Evolutionary conservation across 1,284 basidiomycete genomes (phyloP), one percentile per base, ranked within the genome.

Genomic region (Trametes hirsuta): DNA sequence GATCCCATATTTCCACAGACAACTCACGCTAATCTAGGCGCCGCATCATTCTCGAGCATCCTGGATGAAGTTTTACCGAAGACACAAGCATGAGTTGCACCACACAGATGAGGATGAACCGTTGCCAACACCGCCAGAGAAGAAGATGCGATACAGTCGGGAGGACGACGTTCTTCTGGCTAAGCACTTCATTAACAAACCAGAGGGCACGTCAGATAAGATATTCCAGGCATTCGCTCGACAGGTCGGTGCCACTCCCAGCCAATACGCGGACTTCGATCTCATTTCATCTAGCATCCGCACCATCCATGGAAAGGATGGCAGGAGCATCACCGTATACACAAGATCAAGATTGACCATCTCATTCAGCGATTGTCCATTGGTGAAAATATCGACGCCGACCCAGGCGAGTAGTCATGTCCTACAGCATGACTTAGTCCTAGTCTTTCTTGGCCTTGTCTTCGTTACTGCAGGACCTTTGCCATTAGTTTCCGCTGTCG

Each of bases 241-340:
- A 61, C 59, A 78, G 75, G 90, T 91, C 60, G 62, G 83, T 62
- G 30, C 8, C 48, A 42, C 41, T 39, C 21, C 25, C 5, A 2
- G 4, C 15, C 14, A 34, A 18, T 15, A 11, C 21, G 44, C 4
- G 12, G 15, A 59, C 61, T 47, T 56, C 3, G 52, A 63, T 57
- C 45, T 59, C n/a, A 57, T 40, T 22, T 46, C 11, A 1, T 39
- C 66, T 34, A 93, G 90, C 81, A 93, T 74, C 84, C 91, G 5
- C 90, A 93, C 71, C 91, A 93, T 76, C 91, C 91, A 1, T 93
- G 91, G 91, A 93, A 93, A 72, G 91, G 91, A 22, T 93, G 91
- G 91, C 91, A 93, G 71, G 91, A 93, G 67, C 91, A 93, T 69
- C 86, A 92, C 72, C 83, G 91, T 44, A 90, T 93, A 68, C 91